Conservation (phyloP, 495 filamentous ascomycete genomes). For the Glonium stellatum region DNA sequence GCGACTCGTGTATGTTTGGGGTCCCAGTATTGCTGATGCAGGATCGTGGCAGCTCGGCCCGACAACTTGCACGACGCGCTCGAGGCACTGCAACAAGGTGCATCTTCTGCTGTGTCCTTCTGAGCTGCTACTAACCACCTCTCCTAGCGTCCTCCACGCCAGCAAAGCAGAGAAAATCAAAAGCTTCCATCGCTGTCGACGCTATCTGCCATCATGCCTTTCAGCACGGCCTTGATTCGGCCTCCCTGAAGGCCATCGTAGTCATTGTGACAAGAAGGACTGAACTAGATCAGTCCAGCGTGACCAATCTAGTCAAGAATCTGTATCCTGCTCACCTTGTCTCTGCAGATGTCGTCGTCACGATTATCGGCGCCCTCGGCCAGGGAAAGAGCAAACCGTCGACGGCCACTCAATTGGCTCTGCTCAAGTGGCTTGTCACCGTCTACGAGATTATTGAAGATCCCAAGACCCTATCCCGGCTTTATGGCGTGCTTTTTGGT, state of each 20-base stretch:
- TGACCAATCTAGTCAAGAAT: constrained; percentile 59
- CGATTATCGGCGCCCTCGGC: constrained; percentile 66
- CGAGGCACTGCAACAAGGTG: constrained; percentile 20
- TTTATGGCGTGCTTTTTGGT: constrained; percentile 77
- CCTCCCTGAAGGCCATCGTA: constrained; percentile 55
- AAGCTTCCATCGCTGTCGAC: constrained; percentile 39
- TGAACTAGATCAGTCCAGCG: constrained; percentile 67
- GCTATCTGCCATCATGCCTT: constrained; percentile 48
- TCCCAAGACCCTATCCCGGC: constrained; percentile 53
- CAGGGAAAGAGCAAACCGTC: constrained; percentile 72
- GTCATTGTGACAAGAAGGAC: constrained; percentile 59
- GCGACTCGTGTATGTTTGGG: background rate
- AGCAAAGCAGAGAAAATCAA: constrained; percentile 23
- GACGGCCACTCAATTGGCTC: constrained; percentile 56
- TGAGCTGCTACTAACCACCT: constrained; percentile 2
- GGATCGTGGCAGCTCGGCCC: constrained; percentile 10
- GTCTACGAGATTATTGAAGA: constrained; percentile 69
- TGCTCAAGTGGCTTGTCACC: constrained; percentile 76
- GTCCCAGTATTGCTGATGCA: background rate
- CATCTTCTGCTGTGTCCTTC: constrained; percentile 6
- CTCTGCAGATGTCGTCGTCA: constrained; percentile 53
- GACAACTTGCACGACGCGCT: constrained; percentile 18
- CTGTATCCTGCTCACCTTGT: constrained; percentile 66
- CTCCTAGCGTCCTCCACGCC: constrained; percentile 24
- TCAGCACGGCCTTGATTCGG: constrained; percentile 56